A percentile compares a stretch with the other conserved stretches of the same genome.
Evolutionary conservation across 208 protist species (phyloP).

Genomic region (Eutreptiella sp.): DNA sequence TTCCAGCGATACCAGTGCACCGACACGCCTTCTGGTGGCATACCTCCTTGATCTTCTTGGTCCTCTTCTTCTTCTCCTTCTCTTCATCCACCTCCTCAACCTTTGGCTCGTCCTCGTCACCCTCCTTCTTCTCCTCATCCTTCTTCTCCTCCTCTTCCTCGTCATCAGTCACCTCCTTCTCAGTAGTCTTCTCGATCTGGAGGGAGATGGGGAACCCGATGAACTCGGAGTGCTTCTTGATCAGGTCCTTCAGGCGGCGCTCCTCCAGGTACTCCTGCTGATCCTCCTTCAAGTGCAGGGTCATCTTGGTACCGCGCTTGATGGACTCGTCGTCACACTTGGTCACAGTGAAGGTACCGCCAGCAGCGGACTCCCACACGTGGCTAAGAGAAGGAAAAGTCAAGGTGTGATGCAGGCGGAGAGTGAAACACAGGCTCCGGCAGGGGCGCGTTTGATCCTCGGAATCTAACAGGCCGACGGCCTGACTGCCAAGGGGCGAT

Average conservation of each 20-base stretch:
- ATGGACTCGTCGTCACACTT: conserved; percentile 64
- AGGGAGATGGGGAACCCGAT: conserved; percentile 97
- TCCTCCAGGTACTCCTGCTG: conserved; percentile 91
- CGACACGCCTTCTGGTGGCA: too few relatives aligned
- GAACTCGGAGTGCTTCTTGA: conserved; percentile 99
- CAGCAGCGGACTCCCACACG: conserved; percentile 94
- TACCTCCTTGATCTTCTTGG: conserved; percentile 61
- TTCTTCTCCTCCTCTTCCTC: conserved; percentile 76
- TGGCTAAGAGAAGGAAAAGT: too few relatives aligned
- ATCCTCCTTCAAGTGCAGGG: conserved; percentile 95
- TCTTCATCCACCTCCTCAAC: conserved; percentile 63
- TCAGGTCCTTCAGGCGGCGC: conserved; percentile 88
- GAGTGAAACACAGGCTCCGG: background rate
- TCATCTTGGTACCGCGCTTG: conserved; percentile 92
- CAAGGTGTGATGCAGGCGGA: conserved; percentile 1
- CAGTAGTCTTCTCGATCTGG: conserved; percentile 80
- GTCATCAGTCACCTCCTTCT: conserved; percentile 88
- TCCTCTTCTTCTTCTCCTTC: conserved; percentile 71
- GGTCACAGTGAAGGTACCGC: conserved; percentile 93
- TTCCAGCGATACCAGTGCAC: too few relatives aligned
- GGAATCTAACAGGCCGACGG: too few relatives aligned
- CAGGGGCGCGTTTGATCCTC: too few relatives aligned
- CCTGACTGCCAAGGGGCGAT: too few relatives aligned
- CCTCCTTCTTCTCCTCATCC: conserved; percentile 37
- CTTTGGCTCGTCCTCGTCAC: conserved; percentile 70